These are phyloP conservation scores for Phoma sp. DNA, from an alignment of 2,329 filamentous ascomycete genomes.

Conservation along the genomic window DNA sequence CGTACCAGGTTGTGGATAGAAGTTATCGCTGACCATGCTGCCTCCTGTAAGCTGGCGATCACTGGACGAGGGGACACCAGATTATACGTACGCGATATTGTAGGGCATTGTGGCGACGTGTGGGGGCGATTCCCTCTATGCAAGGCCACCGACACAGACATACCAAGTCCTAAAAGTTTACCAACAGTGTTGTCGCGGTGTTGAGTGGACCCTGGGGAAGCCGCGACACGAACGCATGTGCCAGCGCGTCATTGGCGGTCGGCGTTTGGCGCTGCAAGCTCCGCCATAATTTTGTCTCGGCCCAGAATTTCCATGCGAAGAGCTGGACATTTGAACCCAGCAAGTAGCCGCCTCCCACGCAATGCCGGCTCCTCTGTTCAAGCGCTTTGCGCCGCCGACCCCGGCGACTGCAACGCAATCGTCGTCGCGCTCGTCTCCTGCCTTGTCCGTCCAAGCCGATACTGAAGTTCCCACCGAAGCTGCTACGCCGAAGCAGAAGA, in stretches of 20 bases:
- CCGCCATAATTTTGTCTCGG: constrained; percentile 17
- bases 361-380: constrained; percentile 57
- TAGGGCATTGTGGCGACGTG: constrained; percentile 62
- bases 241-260: constrained; percentile 27
- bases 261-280: constrained; percentile 27
- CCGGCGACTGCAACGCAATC: constrained; percentile 15
- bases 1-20: constrained; percentile 89
- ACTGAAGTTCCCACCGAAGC: background rate
- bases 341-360: constrained; percentile 7
- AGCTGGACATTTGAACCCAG: background rate
- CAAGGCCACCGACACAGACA: constrained; percentile 21
- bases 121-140: constrained; percentile 31
- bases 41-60: constrained; percentile 16
- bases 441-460: background rate
- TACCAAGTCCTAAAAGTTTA: constrained; percentile 21
- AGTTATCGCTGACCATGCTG: constrained; percentile 98
- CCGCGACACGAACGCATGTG: constrained; percentile 14
- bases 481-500: constrained; percentile 31
- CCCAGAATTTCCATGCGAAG: constrained; percentile 12
- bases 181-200: background rate
- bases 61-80: background rate
- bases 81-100: constrained; percentile 67
- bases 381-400: constrained; percentile 54
- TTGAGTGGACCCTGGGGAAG: background rate
- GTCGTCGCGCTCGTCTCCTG: constrained; percentile 1